These are phyloP conservation scores for Blumeriella jaapii DNA, from an alignment of 2,329 filamentous ascomycete species.

Conservation along the genomic window DNA sequence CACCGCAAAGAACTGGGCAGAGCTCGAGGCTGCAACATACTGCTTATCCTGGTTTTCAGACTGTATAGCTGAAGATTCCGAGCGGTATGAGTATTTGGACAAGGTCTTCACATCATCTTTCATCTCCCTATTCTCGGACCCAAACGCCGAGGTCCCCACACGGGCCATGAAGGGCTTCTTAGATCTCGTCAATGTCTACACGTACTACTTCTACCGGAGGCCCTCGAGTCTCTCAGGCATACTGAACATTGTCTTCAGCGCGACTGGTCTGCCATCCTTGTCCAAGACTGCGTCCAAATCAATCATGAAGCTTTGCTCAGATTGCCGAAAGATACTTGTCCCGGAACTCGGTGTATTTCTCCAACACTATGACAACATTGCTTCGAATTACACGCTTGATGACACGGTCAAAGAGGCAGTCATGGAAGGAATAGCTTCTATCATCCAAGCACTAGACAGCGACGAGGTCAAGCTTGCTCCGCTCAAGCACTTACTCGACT, in stretches of 20 bases:
- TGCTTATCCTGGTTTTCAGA: constrained; percentile 59
- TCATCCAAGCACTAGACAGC: constrained; percentile 59
- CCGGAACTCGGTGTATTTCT: constrained; percentile 58
- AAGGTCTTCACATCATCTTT: constrained; percentile 51
- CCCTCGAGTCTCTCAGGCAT: constrained; percentile 55
- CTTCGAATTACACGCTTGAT: constrained; percentile 48
- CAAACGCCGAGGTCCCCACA: constrained; percentile 42
- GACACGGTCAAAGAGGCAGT: constrained; percentile 61
- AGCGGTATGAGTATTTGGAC: constrained; percentile 45
- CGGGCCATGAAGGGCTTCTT: constrained; percentile 58
- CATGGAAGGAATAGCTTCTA: constrained; percentile 60
- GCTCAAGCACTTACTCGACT: constrained; percentile 46
- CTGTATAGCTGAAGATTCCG: constrained; percentile 45
- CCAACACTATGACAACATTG: constrained; percentile 56
- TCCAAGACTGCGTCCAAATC: constrained; percentile 62
- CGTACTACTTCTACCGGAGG: constrained; percentile 65
- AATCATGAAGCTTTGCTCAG: constrained; percentile 63
- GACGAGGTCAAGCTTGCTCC: constrained; percentile 42
- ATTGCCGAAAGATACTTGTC: constrained; percentile 59
- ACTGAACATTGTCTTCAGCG: constrained; percentile 62
- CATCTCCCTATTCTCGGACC: constrained; percentile 41
- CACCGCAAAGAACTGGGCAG: constrained; percentile 39
- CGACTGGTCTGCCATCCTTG: constrained; percentile 50
- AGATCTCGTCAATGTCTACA: constrained; percentile 58
- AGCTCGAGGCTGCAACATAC: constrained; percentile 49